phyloP scores from a whole-genome alignment of 2,329 filamentous ascomycete genomes.

The Trichoderma semiorbis region DNA sequence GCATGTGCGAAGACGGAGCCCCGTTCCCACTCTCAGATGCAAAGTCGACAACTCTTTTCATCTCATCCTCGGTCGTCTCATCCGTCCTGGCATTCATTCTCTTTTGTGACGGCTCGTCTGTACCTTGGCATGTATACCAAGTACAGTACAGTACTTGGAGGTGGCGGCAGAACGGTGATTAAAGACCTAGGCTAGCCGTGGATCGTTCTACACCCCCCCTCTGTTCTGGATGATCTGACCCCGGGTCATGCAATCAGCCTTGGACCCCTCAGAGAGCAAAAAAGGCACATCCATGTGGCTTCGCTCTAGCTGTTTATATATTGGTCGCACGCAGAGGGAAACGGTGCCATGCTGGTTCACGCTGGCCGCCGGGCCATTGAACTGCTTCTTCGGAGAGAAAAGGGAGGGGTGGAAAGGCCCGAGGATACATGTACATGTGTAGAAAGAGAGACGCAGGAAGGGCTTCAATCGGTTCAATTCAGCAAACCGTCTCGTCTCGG shows the following conservation, averaged over 20 bases:
- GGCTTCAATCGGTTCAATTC: not conserved
- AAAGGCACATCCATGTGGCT: constrained; percentile 5
- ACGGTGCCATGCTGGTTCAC: not conserved
- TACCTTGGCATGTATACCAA: not conserved
- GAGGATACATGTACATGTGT: not conserved
- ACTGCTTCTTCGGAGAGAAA: not conserved
- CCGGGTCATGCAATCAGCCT: constrained; percentile 12
- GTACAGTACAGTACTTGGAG: not conserved
- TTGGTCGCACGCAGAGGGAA: constrained; percentile 10
- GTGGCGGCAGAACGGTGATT: not conserved
- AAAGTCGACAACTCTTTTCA: not conserved
- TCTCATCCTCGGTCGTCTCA: not conserved
- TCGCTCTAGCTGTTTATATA: constrained; percentile 10
- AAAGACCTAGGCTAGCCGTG: constrained; percentile 1
- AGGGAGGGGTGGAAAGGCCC: constrained; percentile 4
- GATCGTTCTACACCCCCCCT: not conserved
- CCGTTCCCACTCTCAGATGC: not conserved
- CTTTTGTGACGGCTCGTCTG: not conserved
- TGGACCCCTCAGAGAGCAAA: constrained; percentile 2
- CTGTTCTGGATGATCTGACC: constrained; percentile 9
- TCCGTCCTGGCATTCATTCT: not conserved
- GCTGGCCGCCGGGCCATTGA: not conserved
- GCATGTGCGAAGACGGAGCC: not conserved
- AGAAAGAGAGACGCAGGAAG: not conserved
- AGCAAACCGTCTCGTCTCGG: not conserved